Percentiles rank a stretch among this genome's conserved stretches.
These are phyloP conservation scores for Cercospora sp. DNA, from an alignment of 2,329 filamentous ascomycete species.

Conservation along the genomic window DNA sequence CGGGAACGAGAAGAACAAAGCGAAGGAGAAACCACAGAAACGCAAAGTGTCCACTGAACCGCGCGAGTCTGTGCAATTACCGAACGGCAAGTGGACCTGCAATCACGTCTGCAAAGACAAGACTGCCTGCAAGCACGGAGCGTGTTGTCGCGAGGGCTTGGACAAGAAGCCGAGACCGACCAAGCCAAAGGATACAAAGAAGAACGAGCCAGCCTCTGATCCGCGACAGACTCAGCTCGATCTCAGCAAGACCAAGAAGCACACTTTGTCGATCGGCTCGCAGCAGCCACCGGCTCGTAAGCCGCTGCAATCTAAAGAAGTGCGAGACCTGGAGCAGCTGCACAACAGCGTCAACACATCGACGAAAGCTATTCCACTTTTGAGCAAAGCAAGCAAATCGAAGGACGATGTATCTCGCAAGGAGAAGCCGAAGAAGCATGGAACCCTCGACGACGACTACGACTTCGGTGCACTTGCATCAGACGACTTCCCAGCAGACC, in stretches of 20 bases:
- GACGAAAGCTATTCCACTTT: slow-evolving; percentile 24
- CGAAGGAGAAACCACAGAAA: slow-evolving; percentile 7
- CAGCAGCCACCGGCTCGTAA: slow-evolving; percentile 10
- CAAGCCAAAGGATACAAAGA: slow-evolving; percentile 43
- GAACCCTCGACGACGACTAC: slow-evolving; percentile 32
- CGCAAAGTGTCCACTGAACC: slow-evolving; percentile 12
- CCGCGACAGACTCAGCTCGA: slow-evolving; percentile 36
- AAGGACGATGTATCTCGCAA: not conserved
- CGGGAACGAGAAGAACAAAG: slow-evolving; percentile 15
- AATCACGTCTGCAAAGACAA: slow-evolving; percentile 69
- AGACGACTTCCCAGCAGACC: slow-evolving; percentile 19
- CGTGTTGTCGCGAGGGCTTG: slow-evolving; percentile 69
- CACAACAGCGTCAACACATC: slow-evolving; percentile 31
- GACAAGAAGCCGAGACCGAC: slow-evolving; percentile 60
- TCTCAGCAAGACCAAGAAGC: slow-evolving; percentile 27
- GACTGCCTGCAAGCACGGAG: slow-evolving; percentile 61
- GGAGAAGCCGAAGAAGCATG: not conserved
- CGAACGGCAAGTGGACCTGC: slow-evolving; percentile 73
- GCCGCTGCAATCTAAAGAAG: slow-evolving; percentile 18
- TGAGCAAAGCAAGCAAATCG: not conserved
- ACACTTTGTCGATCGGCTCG: not conserved
- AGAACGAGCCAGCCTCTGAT: slow-evolving; percentile 21
- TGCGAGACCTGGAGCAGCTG: slow-evolving; percentile 26
- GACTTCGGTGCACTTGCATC: slow-evolving; percentile 18
- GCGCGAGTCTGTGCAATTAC: slow-evolving; percentile 54